These are phyloP conservation scores for Curvularia verruculosa DNA, from an alignment of 2,329 filamentous ascomycete genomes.

Conservation along the genomic window DNA sequence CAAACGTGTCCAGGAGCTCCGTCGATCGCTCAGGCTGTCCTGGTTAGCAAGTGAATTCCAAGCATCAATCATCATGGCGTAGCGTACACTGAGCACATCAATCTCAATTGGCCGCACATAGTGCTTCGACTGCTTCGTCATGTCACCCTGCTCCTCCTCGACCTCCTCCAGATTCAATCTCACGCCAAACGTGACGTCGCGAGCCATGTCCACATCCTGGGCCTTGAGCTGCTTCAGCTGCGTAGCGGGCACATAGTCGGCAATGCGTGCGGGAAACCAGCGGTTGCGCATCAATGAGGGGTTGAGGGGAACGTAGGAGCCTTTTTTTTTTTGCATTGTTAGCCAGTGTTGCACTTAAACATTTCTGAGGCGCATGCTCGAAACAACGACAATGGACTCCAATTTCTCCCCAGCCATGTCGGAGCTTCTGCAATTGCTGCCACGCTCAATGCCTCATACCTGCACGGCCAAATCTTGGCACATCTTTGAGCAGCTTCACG, in stretches of 20 bases:
- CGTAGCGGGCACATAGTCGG: slow-evolving; percentile 58
- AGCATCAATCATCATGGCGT: no score
- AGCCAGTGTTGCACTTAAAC: slow-evolving; percentile 18
- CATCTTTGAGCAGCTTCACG: slow-evolving; percentile 59
- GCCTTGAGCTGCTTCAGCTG: slow-evolving; percentile 55
- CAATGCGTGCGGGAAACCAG: slow-evolving; percentile 59
- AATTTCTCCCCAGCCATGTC: not conserved
- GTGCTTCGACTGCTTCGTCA: slow-evolving; percentile 24
- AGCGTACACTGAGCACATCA: slow-evolving; percentile 49
- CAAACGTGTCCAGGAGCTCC: slow-evolving; percentile 56
- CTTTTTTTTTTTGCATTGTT: slow-evolving; percentile 49
- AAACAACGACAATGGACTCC: slow-evolving; percentile 1
- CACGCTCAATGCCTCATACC: slow-evolving; percentile 30
- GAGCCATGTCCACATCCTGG: slow-evolving; percentile 53
- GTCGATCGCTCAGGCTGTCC: slow-evolving; percentile 52
- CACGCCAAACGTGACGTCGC: slow-evolving; percentile 55
- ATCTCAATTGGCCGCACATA: slow-evolving; percentile 50
- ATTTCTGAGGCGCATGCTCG: not conserved
- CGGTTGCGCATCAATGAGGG: slow-evolving; percentile 61
- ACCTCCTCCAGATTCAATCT: slow-evolving; percentile 37
- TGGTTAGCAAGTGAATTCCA: slow-evolving; percentile 25
- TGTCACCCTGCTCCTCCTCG: slow-evolving; percentile 31
- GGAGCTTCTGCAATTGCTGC: not conserved
- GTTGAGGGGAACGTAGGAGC: slow-evolving; percentile 59
- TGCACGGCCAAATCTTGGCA: slow-evolving; percentile 57